Evolutionary conservation across 352 stramenopile species (phyloP).

Genomic region (Phytophthora ohioensis): DNA sequence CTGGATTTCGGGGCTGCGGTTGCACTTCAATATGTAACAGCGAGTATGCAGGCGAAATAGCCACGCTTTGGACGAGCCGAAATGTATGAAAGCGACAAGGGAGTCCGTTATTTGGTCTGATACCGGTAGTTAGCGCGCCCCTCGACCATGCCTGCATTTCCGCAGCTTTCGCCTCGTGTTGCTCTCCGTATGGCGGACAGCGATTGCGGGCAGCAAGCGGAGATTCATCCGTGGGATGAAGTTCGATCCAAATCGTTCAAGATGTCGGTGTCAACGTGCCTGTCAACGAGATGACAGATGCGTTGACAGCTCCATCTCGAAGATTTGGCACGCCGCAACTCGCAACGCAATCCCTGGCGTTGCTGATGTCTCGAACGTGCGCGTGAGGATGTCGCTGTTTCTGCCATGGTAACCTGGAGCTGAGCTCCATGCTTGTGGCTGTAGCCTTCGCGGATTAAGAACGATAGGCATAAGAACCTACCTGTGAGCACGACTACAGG

Average conservation of each 20-base stretch:
- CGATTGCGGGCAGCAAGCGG: background rate
- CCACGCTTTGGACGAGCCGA: background rate
- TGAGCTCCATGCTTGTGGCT: too few relatives aligned
- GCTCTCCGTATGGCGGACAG: background rate
- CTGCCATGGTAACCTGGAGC: too few relatives aligned
- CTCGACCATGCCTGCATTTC: too few relatives aligned
- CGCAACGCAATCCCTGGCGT: too few relatives aligned
- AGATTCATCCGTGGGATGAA: background rate
- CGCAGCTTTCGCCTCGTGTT: background rate
- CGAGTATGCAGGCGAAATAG: background rate
- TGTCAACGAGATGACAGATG: slow-evolving; percentile 12
- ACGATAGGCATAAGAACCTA: too few relatives aligned
- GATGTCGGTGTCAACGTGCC: background rate
- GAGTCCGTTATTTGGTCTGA: background rate
- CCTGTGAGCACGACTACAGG: too few relatives aligned
- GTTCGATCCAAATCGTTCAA: slow-evolving; percentile 11
- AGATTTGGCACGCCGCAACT: background rate
- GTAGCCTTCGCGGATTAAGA: too few relatives aligned
- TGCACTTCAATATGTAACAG: background rate
- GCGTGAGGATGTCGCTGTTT: background rate
- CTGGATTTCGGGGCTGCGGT: background rate
- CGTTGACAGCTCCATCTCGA: background rate
- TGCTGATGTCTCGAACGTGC: too few relatives aligned
- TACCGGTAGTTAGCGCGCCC: too few relatives aligned
- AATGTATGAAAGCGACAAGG: background rate